Percentiles rank a stretch among this genome's conserved stretches.
Evolutionary conservation across 1,284 basidiomycete genomes (phyloP).

Genomic region (Ustilago sp.): DNA sequence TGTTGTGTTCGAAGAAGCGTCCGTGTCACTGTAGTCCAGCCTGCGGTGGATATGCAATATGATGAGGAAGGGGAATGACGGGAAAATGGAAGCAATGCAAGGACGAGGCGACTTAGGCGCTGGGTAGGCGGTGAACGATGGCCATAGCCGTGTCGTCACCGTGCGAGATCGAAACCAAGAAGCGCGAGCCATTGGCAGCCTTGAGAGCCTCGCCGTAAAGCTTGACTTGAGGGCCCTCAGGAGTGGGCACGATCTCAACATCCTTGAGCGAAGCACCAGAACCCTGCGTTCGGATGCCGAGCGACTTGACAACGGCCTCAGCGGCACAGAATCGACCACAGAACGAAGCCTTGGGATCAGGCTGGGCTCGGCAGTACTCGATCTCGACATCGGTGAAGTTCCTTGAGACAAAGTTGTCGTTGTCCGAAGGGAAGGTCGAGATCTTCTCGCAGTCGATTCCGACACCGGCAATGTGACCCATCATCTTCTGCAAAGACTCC

Average conservation of each 20-base stretch:
- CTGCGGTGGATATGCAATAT: slow-evolving; percentile 18
- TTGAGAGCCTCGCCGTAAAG: slow-evolving; percentile 71
- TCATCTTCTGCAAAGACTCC: slow-evolving; percentile 53
- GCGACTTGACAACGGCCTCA: slow-evolving; percentile 98
- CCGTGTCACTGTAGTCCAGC: not conserved
- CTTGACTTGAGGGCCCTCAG: slow-evolving; percentile 79
- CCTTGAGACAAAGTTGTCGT: slow-evolving; percentile 86
- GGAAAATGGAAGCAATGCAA: not conserved
- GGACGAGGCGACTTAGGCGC: slow-evolving; percentile 28
- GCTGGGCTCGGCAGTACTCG: slow-evolving; percentile 86
- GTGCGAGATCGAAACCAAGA: slow-evolving; percentile 90
- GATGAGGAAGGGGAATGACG: slow-evolving; percentile 1
- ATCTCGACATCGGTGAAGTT: slow-evolving; percentile 93
- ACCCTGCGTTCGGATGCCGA: slow-evolving; percentile 89
- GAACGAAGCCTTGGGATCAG: slow-evolving; percentile 88
- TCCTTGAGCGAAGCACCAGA: slow-evolving; percentile 93
- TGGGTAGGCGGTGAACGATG: slow-evolving; percentile 58
- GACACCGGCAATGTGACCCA: slow-evolving; percentile 79
- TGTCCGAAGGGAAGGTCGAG: slow-evolving; percentile 87
- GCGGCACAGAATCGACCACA: slow-evolving; percentile 97
- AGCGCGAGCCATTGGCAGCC: slow-evolving; percentile 77
- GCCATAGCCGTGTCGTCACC: slow-evolving; percentile 66
- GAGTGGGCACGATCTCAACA: slow-evolving; percentile 87
- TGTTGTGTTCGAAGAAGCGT: slow-evolving; percentile 1
- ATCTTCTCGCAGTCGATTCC: slow-evolving; percentile 80